A percentile compares a stretch with the other conserved stretches of the same genome.
These are phyloP conservation scores for Collybia sordida DNA, from an alignment of 768 basidiomycete species.

Conservation along the genomic window DNA sequence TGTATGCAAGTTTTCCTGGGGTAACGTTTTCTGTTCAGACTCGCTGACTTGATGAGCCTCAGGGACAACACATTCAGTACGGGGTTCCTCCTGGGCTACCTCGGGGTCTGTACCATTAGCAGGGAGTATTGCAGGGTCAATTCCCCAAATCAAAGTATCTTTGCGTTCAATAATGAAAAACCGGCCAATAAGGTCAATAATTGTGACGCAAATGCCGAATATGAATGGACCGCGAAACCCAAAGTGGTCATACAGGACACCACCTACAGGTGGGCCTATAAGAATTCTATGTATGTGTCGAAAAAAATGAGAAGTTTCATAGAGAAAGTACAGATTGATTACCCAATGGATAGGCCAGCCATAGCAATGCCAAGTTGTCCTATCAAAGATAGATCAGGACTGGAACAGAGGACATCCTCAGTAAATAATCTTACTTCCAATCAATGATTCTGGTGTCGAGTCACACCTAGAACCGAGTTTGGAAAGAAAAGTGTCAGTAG, in stretches of 20 bases:
- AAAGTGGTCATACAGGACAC: conserved; percentile 49
- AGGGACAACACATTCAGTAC: too few relatives aligned
- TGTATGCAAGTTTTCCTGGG: too few relatives aligned
- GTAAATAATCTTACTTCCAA: conserved; percentile 43
- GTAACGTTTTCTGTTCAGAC: too few relatives aligned
- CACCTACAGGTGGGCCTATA: conserved; percentile 59
- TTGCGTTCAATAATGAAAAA: conserved; percentile 58
- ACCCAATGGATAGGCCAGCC: conserved; percentile 58
- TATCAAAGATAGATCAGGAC: conserved; percentile 12
- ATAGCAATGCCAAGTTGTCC: conserved; percentile 65
- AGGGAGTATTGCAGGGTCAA: conserved; percentile 33
- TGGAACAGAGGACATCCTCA: background rate
- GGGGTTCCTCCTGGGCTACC: background rate
- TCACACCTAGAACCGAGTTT: conserved; percentile 46
- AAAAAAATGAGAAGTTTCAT: background rate
- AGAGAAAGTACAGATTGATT: background rate
- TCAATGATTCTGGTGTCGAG: conserved; percentile 42
- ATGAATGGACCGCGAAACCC: conserved; percentile 65
- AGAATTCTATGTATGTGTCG: conserved; percentile 34
- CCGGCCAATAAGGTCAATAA: conserved; percentile 52
- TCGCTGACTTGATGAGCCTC: too few relatives aligned
- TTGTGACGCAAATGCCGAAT: conserved; percentile 44
- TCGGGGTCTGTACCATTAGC: background rate
- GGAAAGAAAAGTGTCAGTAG: background rate
- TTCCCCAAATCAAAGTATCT: conserved; percentile 46